Conservation (phyloP, 2,329 filamentous ascomycete genomes). For the Microdochium trichocladiopsis region DNA sequence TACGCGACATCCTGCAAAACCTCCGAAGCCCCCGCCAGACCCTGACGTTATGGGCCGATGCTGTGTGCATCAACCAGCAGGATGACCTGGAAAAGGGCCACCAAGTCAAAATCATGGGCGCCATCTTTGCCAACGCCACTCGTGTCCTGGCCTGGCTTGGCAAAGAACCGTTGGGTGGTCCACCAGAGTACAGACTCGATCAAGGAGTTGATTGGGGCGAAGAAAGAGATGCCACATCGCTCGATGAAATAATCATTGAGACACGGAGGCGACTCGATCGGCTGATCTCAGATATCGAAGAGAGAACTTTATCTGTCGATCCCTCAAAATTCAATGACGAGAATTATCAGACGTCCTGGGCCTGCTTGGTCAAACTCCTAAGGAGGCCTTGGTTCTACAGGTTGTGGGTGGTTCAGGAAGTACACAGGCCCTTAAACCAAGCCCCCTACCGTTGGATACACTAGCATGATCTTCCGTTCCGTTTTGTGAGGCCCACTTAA, state of each 20-base stretch:
- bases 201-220: neutral
- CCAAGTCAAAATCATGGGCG: conserved; percentile 5
- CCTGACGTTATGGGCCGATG: conserved; percentile 7
- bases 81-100: conserved; percentile 2
- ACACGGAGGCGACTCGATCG: neutral
- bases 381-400: neutral
- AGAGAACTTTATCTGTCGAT: neutral
- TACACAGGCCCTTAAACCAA: too few relatives aligned
- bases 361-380: neutral
- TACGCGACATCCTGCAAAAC: conserved; percentile 5
- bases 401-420: neutral
- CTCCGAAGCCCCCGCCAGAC: conserved; percentile 3
- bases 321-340: neutral
- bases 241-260: neutral
- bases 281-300: neutral
- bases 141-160: conserved; percentile 8
- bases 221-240: neutral
- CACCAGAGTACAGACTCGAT: neutral
- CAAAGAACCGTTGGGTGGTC: neutral
- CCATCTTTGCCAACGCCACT: conserved; percentile 2
- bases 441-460: too few relatives aligned
- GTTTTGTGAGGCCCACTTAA: too few relatives aligned
- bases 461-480: too few relatives aligned
- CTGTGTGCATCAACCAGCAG: conserved; percentile 7
- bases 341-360: neutral